Evolutionary conservation across 73 alveolate genomes (phyloP), one percentile per base, ranked within the genome.

Genomic region (Uronychia binucleata): DNA sequence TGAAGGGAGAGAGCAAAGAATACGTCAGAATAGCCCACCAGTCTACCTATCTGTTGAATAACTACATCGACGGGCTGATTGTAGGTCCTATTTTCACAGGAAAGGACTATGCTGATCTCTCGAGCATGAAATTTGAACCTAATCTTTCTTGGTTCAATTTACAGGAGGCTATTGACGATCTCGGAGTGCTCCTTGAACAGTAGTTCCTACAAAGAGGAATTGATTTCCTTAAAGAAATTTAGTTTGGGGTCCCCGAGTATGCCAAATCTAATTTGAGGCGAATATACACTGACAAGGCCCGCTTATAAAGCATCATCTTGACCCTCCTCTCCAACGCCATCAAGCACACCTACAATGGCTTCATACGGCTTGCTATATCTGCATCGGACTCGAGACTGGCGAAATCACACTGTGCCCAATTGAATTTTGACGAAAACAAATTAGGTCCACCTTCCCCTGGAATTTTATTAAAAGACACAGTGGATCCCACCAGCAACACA

Each of bases 321-420:
- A 67, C 78, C 19, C 78, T 67, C 33, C 78, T 67, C 13, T 28
- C 78, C 5, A 67, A 67, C 28, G 78, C 78, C 13, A 31, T 26
- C 13, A 67, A 67, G 78, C 28, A 26, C 28, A 67, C 78, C 19
- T 67, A 26, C 28, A 67, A 28, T 13, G 78, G 78, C 5, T 67
- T 31, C 11, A 67, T 67, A 26, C 19, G 28, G 28, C 78, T 67
- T 67, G 30, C 30, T 8, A 1, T 67, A 14, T 26, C 11, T 67
- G 78, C 28, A n/a, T n/a, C n/a, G n/a, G n/a, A n/a, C n/a, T n/a
- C n/a, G n/a, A n/a, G 5, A 67, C 33, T n/a, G 78, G 28, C 28
- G 28, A 67, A 26, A 67, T 67, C 30, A 67, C 28, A 26, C 33
- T 28, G 78, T 26, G 78, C 13, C 19, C 19, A 31, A 67, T 26